These are phyloP conservation scores for Scedosporium boydii DNA, from an alignment of 2,329 filamentous ascomycete species.

Conservation along the genomic window DNA sequence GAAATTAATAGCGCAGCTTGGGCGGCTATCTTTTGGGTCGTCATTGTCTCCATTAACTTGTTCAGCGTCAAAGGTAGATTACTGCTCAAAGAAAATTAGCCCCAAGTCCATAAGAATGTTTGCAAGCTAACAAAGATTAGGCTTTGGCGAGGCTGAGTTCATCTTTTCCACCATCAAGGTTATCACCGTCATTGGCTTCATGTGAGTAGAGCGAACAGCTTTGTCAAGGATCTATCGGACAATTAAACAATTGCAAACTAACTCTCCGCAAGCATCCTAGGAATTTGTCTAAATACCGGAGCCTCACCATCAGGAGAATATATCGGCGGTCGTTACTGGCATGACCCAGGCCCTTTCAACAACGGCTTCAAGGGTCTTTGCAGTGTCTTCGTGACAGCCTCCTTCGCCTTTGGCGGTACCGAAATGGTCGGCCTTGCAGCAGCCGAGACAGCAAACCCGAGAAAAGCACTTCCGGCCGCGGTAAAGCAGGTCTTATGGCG, in stretches of 20 bases:
- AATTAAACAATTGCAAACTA: slow-evolving; percentile 5
- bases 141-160: slow-evolving; percentile 85
- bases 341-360: slow-evolving; percentile 71
- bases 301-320: slow-evolving; percentile 66
- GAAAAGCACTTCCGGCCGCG: slow-evolving; percentile 74
- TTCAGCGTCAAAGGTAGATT: no score
- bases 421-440: slow-evolving; percentile 69
- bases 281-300: slow-evolving; percentile 75
- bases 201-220: slow-evolving; percentile 40
- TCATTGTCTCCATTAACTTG: slow-evolving; percentile 73
- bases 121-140: slow-evolving; percentile 83
- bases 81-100: no score
- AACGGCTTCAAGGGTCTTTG: slow-evolving; percentile 76
- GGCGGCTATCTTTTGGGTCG: slow-evolving; percentile 67
- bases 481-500: slow-evolving; percentile 95
- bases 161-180: slow-evolving; percentile 82
- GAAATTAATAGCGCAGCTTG: slow-evolving; percentile 50
- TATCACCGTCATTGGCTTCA: slow-evolving; percentile 76
- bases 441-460: slow-evolving; percentile 68
- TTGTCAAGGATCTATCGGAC: slow-evolving; percentile 4
- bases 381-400: slow-evolving; percentile 66
- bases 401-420: slow-evolving; percentile 67
- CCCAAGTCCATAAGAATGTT: no score
- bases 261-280: slow-evolving; percentile 64
- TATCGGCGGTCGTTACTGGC: slow-evolving; percentile 72